Evolutionary conservation across 2,329 filamentous ascomycete species (phyloP), one percentile per base, ranked within the genome.

Genomic region (Aureobasidium sp.): DNA sequence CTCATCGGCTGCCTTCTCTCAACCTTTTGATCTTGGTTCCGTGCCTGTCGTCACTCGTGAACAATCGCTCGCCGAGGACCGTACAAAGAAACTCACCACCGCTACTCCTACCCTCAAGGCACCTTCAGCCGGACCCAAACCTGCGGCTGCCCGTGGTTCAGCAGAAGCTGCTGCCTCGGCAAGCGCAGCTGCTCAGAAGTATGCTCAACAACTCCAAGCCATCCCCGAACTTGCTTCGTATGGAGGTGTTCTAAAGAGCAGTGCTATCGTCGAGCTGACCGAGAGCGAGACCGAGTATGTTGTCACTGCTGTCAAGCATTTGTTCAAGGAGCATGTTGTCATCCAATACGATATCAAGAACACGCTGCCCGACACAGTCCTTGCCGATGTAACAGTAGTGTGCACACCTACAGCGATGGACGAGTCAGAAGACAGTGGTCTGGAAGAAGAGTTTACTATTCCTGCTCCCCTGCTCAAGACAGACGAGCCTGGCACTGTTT

Each of bases 241-340:
- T 74, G 94, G 94, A 69, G 83, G 83, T 66, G 85, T 97, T 13
- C 88, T 99, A 79, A 97, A 97, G 79, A 97, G 92, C 47, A 96
- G 91, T 63, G 77, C 85, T 30, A 78, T 89, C 54, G 85, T 96
- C 67, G 93, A 97, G 76, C 86, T 99, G 65, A 97, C 94, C 21
- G 94, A 99, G 75, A 90, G 91, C 59, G 94, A 97, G 77, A 97
- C 93, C 25, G 94, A 99, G 76, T 99, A 99, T 69, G 91, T 97
- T 55, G 94, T 99, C 64, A 86, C 84, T 39, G 87, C 94, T 27
- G 84, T 97, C 76, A 99, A 99, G 81, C 94, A 99, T 73, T 86
- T 99, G 70, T 99, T 97, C 86, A 96, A 96, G 78, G 90, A 96
- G 73, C 90, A 97, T 72, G 81, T 99, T 71, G 93, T 99, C 37